Percentiles rank a stretch among this genome's conserved stretches.
phyloP scores from a whole-genome alignment of 116 monocot species.

The Trichopus zeylanicus region DNA sequence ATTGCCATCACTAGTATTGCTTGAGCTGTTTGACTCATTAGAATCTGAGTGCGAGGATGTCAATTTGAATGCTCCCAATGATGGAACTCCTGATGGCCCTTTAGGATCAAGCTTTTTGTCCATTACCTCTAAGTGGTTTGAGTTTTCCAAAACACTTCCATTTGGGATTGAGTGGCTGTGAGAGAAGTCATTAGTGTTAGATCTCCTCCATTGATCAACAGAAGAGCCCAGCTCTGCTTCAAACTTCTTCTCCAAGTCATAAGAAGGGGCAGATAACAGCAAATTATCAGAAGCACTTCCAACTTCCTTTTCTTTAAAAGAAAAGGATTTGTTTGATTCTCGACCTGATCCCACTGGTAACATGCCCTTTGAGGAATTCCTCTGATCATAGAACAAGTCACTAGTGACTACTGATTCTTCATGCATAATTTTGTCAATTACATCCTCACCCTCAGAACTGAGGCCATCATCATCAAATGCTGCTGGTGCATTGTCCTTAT shows the following conservation, averaged over 20 bases:
- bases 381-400: neutral
- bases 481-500: neutral
- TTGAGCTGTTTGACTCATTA: constrained; percentile 10
- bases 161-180: neutral
- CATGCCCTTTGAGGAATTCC: constrained; percentile 4
- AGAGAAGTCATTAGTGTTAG: neutral
- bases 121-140: neutral
- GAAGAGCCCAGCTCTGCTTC: neutral
- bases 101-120: neutral
- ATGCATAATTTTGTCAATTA: neutral
- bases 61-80: neutral
- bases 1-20: constrained; percentile 21
- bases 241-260: neutral
- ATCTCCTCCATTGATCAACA: neutral
- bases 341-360: neutral
- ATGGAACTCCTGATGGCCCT: neutral
- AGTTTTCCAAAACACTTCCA: neutral
- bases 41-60: constrained; percentile 1
- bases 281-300: neutral
- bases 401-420: constrained; percentile 11
- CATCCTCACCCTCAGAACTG: constrained; percentile 35
- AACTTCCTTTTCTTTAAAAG: neutral
- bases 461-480: constrained; percentile 43
- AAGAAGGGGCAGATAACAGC: neutral
- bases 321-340: neutral